Conservation (phyloP, 352 stramenopile genomes). For the Pythium myriotylum region DNA sequence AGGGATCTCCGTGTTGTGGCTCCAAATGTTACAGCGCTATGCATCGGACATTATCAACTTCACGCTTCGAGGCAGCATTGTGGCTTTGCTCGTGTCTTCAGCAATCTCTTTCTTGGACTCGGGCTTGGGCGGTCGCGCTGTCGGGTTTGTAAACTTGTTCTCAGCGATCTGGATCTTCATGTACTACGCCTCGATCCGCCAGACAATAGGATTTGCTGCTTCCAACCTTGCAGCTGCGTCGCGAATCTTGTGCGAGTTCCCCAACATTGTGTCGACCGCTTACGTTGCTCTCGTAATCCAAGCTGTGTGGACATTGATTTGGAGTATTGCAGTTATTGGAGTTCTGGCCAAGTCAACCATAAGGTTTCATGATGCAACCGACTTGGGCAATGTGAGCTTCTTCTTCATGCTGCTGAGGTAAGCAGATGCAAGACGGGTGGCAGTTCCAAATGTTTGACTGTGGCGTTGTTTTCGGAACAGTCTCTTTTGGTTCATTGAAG, state of each 20-base stretch:
- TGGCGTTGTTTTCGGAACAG: too few relatives aligned
- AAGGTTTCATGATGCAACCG: constrained; percentile 55
- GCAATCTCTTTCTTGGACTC: constrained; percentile 71
- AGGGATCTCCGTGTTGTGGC: constrained; percentile 71
- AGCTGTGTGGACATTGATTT: constrained; percentile 74
- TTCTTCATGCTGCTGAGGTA: constrained; percentile 89
- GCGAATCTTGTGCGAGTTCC: constrained; percentile 76
- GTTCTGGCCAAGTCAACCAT: constrained; percentile 62
- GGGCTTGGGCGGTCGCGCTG: constrained; percentile 70
- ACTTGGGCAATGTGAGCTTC: constrained; percentile 71
- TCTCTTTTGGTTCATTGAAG: constrained; percentile 86
- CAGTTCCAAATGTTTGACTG: too few relatives aligned
- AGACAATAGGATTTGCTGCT: constrained; percentile 77
- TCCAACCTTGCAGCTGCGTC: constrained; percentile 75
- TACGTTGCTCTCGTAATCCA: constrained; percentile 69
- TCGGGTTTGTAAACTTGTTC: constrained; percentile 85
- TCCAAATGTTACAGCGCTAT: constrained; percentile 77
- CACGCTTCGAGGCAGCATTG: constrained; percentile 68
- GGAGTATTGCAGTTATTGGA: constrained; percentile 74
- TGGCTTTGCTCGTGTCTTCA: constrained; percentile 49
- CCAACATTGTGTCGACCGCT: constrained; percentile 62
- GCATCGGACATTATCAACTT: constrained; percentile 68
- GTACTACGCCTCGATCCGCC: constrained; percentile 69
- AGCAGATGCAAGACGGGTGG: not conserved
- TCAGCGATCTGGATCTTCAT: constrained; percentile 58